A percentile compares a stretch with the other conserved stretches of the same genome.
Evolutionary conservation across 2,329 filamentous ascomycete genomes (phyloP).

Genomic region (Emmonsia crescens): DNA sequence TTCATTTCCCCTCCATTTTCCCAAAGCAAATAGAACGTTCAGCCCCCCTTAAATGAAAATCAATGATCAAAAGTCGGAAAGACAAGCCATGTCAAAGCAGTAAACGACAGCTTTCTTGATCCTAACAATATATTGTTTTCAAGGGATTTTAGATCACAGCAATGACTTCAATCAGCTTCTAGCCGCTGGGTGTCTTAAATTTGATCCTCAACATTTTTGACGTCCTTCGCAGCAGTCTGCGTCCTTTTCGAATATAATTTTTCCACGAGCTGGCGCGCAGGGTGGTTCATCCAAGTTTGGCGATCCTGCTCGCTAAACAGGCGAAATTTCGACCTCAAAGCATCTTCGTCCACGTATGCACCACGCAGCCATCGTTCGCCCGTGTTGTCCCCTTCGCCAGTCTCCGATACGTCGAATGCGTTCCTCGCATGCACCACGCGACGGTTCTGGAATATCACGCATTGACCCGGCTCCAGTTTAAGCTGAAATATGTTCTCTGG

Average conservation of each 20-base stretch:
- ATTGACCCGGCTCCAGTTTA: conserved; percentile 69
- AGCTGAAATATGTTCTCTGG: conserved; percentile 54
- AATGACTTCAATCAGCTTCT: neutral
- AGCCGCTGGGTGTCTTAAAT: neutral
- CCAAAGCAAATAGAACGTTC: neutral
- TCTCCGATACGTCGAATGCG: conserved; percentile 50
- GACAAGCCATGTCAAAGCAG: neutral
- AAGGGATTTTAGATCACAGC: neutral
- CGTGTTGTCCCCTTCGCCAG: conserved; percentile 27
- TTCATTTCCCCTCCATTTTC: neutral
- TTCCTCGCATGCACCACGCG: conserved; percentile 73
- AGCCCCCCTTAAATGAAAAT: neutral
- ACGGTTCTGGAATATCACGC: conserved; percentile 85
- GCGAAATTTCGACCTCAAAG: conserved; percentile 41
- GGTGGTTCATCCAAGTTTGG: conserved; percentile 7
- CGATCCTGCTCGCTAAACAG: conserved; percentile 24
- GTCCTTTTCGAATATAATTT: neutral
- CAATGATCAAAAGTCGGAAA: neutral
- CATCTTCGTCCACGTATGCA: conserved; percentile 65
- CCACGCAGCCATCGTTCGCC: conserved; percentile 76
- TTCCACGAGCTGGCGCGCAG: neutral
- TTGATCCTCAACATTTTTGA: neutral
- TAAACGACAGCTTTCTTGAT: neutral
- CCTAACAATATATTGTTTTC: neutral
- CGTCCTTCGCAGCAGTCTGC: neutral